A percentile compares a stretch with the other conserved stretches of the same genome.
Evolutionary conservation across 306 rosid species (phyloP).

Genomic region (Notholithocarpus densiflorus): DNA sequence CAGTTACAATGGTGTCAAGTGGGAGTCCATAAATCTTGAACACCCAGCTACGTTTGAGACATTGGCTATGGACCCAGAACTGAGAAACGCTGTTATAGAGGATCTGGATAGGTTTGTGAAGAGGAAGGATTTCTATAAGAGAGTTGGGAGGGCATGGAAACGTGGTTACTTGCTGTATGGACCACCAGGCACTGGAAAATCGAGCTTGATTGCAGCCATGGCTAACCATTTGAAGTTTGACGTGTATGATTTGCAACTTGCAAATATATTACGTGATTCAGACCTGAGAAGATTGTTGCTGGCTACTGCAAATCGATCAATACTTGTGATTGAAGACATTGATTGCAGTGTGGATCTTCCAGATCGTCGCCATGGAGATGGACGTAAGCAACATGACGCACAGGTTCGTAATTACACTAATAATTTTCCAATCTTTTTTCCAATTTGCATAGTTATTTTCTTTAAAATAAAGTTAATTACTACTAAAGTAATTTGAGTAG

Average conservation of each 20-base stretch:
- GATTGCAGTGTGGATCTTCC: slow-evolving; percentile 77
- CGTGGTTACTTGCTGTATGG: slow-evolving; percentile 82
- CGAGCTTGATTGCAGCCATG: slow-evolving; percentile 91
- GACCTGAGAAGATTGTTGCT: slow-evolving; percentile 72
- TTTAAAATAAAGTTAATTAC: not conserved
- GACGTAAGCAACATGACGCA: slow-evolving; percentile 33
- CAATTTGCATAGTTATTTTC: not conserved
- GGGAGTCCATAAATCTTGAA: slow-evolving; percentile 76
- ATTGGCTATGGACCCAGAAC: slow-evolving; percentile 62
- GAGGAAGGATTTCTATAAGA: slow-evolving; percentile 76
- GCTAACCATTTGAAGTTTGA: slow-evolving; percentile 85
- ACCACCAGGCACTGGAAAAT: slow-evolving; percentile 93
- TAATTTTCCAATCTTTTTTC: too few relatives aligned
- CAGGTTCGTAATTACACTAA: slow-evolving; percentile 32
- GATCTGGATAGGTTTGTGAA: slow-evolving; percentile 65
- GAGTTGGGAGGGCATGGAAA: slow-evolving; percentile 90
- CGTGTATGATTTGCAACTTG: slow-evolving; percentile 77
- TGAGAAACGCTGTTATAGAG: slow-evolving; percentile 41
- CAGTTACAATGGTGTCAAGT: slow-evolving; percentile 32
- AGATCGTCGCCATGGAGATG: slow-evolving; percentile 51
- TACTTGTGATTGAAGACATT: slow-evolving; percentile 84
- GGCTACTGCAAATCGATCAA: slow-evolving; percentile 69
- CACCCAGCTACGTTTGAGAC: slow-evolving; percentile 86
- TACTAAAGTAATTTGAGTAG: not conserved
- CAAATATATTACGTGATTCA: slow-evolving; percentile 50